phyloP scores from a whole-genome alignment of 2,329 filamentous ascomycete genomes.

The Venturia oleaginea region DNA sequence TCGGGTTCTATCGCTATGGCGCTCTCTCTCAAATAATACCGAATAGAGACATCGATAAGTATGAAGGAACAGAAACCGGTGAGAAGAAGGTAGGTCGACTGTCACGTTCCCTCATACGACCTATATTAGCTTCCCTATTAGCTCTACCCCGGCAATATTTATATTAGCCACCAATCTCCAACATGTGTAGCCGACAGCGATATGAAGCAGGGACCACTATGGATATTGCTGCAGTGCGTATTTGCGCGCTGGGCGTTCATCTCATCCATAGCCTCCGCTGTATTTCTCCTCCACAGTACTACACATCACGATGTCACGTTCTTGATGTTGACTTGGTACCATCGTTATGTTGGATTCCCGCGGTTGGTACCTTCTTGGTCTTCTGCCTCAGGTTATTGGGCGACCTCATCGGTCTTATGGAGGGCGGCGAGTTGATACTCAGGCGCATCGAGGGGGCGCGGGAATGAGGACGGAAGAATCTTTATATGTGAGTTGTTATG shows the following conservation, averaged over 20 bases:
- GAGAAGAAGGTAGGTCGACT: not conserved
- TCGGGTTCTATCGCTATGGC: not conserved
- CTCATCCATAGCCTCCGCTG: not conserved
- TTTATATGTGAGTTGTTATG: conserved; percentile 16
- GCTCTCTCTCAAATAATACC: not conserved
- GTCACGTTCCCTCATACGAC: not conserved
- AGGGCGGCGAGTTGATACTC: conserved; percentile 15
- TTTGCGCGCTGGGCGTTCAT: not conserved
- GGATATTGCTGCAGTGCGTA: not conserved
- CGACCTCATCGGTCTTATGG: not conserved
- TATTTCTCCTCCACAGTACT: not conserved
- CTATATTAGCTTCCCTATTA: not conserved
- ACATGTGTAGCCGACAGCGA: not conserved
- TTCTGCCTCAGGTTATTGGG: not conserved
- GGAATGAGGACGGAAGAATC: conserved; percentile 18
- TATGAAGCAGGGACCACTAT: not conserved
- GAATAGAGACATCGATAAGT: not conserved
- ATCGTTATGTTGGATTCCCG: not conserved
- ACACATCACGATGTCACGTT: not conserved
- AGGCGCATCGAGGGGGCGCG: conserved; percentile 20
- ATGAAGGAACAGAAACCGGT: not conserved
- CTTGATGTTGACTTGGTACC: not conserved
- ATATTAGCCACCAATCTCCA: not conserved
- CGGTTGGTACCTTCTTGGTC: not conserved
- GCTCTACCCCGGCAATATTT: not conserved